Evolutionary conservation across 345 rosid species (phyloP), one percentile per base, ranked within the genome.

Genomic region (Jatropha curcas): DNA sequence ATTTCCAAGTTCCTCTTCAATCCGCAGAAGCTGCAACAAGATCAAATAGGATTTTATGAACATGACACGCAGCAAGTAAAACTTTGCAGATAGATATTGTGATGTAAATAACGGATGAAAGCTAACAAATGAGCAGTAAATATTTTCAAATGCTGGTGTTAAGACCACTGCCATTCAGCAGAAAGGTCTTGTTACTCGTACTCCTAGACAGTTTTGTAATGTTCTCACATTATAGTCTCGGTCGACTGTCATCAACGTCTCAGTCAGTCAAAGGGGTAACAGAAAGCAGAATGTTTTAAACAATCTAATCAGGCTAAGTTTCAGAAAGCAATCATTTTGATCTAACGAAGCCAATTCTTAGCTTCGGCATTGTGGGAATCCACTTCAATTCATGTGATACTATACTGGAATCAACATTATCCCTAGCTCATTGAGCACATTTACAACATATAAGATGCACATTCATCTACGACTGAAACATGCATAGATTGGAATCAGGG

Each of bases 1-100:
- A 41, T 81, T 88, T 71, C 90, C 94, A 2, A 93, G 98, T 55
- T 93, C 99, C 87, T 95, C 98, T 78, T 95, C 99, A 8, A 91
- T 91, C 77, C 99, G 98, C 50, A 91, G 90, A 74, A 95, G 99
- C 98, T 93, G 98, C 82, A 84, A 79, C 19, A 19, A 46, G 7
- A 71, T 28, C 35, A 41, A n/a, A 56, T 24, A 53, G 10, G 31
- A 67, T 17, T 53, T 51, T 28, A 55, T 30, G 50, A 55, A 9
- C 8, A 28, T 34, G 11, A 25, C 10, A 22, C 31, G 20, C 27
- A 17, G 30, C 60, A 59, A 12, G 4, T 12, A 55, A 37, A 60
- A 8, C 11, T n/a, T 7, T 3, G 50, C 11, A 19, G 19, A 45
- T 3, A 16, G 7, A 27, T 28, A 22, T 46, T 13, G 1, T 48